Evolutionary conservation across 2,329 filamentous ascomycete species (phyloP).

Genomic region (Pleurostoma richardsiae): DNA sequence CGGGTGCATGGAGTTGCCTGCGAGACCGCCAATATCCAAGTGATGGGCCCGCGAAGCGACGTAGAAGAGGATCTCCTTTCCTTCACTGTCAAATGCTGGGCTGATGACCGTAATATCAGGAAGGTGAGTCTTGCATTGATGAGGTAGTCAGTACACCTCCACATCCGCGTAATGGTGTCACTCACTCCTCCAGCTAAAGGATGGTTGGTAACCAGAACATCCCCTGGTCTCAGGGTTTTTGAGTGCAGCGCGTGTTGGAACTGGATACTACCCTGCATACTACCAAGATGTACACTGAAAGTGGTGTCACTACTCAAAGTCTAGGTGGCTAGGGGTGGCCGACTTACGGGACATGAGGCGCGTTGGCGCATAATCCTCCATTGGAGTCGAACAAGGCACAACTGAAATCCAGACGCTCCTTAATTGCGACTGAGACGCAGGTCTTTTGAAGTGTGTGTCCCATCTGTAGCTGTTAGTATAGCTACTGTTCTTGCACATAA

Average conservation of each 20-base stretch:
- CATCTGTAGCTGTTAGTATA: slow-evolving; percentile 33
- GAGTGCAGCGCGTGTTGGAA: not conserved
- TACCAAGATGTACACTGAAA: slow-evolving; percentile 55
- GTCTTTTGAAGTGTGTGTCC: slow-evolving; percentile 65
- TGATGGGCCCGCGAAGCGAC: slow-evolving; percentile 1
- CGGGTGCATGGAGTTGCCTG: slow-evolving; percentile 33
- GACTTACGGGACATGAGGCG: slow-evolving; percentile 56
- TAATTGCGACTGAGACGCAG: slow-evolving; percentile 64
- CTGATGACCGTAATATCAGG: slow-evolving; percentile 2
- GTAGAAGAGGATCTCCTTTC: not conserved
- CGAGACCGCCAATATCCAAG: slow-evolving; percentile 18
- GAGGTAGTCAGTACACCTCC: not conserved
- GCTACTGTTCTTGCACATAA: too few relatives aligned
- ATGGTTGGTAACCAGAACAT: slow-evolving; percentile 1
- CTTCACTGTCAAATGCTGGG: slow-evolving; percentile 1
- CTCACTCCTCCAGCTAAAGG: slow-evolving; percentile 1
- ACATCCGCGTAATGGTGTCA: not conserved
- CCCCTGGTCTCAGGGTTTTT: not conserved
- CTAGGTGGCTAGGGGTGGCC: slow-evolving; percentile 8
- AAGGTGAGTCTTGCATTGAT: not conserved
- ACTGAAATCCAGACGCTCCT: slow-evolving; percentile 67
- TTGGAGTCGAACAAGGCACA: slow-evolving; percentile 65
- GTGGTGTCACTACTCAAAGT: too few relatives aligned
- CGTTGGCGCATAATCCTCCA: slow-evolving; percentile 63
- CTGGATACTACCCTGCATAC: slow-evolving; percentile 57